These are phyloP conservation scores for Pseudogymnoascus sp. DNA, from an alignment of 2,329 filamentous ascomycete species.

Conservation along the genomic window DNA sequence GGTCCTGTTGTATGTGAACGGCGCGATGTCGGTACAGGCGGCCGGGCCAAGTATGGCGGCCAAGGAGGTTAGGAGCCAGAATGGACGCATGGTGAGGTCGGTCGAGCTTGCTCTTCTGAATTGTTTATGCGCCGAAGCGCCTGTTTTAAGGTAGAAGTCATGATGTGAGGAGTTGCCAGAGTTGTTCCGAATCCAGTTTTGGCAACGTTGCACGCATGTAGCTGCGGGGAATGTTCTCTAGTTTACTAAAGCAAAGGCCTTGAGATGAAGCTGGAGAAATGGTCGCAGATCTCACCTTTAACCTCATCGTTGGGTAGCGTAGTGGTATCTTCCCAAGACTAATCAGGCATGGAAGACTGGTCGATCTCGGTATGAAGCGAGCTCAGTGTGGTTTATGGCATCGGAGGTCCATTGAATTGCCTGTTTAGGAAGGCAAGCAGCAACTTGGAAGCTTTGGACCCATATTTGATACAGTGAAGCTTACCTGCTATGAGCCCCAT, in stretches of 20 bases:
- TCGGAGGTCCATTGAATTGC: background rate
- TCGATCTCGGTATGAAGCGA: background rate
- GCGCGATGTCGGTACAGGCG: background rate
- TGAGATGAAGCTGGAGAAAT: background rate
- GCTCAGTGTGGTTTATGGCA: background rate
- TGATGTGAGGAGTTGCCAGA: background rate
- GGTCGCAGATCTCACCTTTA: background rate
- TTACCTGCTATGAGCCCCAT: background rate
- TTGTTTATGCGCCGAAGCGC: background rate
- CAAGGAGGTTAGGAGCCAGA: background rate
- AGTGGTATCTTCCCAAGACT: background rate
- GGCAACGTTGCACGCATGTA: background rate
- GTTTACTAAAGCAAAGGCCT: background rate
- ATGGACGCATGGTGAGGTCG: background rate
- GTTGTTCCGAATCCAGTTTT: background rate
- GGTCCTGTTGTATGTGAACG: conserved; percentile 34
- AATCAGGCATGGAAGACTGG: background rate
- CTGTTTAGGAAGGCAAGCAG: background rate
- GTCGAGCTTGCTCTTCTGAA: background rate
- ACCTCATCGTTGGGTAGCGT: background rate
- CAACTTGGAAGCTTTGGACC: background rate
- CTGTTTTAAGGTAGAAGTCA: background rate
- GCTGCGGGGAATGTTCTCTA: background rate
- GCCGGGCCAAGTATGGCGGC: background rate
- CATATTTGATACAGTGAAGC: background rate